These are phyloP conservation scores for Salix koriyanagi DNA, from an alignment of 345 rosid species.

Conservation along the genomic window DNA sequence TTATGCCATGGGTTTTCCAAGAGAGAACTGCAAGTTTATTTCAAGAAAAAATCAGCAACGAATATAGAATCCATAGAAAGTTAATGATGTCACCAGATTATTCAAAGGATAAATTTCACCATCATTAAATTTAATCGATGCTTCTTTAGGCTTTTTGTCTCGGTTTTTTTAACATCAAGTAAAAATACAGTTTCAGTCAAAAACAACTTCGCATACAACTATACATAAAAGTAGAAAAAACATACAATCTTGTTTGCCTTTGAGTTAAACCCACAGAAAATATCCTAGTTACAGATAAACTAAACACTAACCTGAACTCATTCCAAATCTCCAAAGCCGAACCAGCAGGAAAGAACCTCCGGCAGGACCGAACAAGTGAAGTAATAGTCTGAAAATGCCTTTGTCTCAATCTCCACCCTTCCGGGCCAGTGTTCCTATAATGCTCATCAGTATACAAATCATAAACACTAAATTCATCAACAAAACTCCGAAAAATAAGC, in stretches of 20 bases:
- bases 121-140: neutral
- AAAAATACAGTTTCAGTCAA: neutral
- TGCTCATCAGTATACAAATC: neutral
- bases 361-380: constrained; percentile 80
- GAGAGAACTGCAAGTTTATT: constrained; percentile 53
- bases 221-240: neutral
- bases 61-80: neutral
- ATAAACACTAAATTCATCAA: neutral
- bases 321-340: constrained; percentile 95
- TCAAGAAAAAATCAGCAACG: constrained; percentile 5
- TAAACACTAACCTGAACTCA: constrained; percentile 66
- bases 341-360: constrained; percentile 79
- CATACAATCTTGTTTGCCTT: neutral
- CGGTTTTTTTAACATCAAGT: neutral
- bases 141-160: constrained; percentile 2
- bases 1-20: constrained; percentile 99
- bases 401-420: constrained; percentile 95
- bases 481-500: neutral
- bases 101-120: neutral
- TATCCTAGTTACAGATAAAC: neutral
- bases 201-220: neutral
- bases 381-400: constrained; percentile 81
- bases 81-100: neutral
- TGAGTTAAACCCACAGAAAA: neutral
- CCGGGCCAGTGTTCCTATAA: constrained; percentile 89